Base-by-base conservation (phyloP, 208 protist genomes). In the Trypanosoma boissoni region DNA sequence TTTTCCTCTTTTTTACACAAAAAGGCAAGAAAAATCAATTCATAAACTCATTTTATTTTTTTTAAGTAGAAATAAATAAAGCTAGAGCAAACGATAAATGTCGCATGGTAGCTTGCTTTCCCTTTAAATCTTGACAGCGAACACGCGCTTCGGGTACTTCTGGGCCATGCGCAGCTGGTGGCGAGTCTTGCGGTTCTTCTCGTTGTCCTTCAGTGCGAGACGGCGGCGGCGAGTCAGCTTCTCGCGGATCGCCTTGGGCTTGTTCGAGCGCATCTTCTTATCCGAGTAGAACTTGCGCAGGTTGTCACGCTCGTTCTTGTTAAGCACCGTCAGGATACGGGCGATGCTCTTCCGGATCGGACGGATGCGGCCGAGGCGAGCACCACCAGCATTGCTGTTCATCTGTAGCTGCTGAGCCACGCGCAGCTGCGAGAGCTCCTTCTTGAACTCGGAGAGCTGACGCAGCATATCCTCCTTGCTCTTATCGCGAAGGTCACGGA, bases 321-420 rank as follows among this genome's bases (percentile, higher is more conserved):
- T 98, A 56, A 99, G 87, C 52, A 99, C 97, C 14, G 98, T 99
- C 67, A 98, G 72, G 43, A 99, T 93, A 69, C 94, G 89, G 20
- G 97, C 98, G 62, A 99, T 96, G 64, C 78, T 91, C 86, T 98
- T 98, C 70, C 97, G 91, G 64, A 98, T 95, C 27, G 94, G 95
- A 74, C 92, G 88, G 71, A 98, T 98, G 73, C 97, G 97, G 57
- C 88, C 80, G 20, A 98, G 76, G 70, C 97, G 98, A 39, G 80
- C 78, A 46, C 93, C 88, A 34, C 78, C 68, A 44, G 84, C 86
- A 51, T 86, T 85, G n/a, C n/a, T n/a, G n/a, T n/a, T n/a, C n/a
- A n/a, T n/a, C n/a, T n/a, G n/a, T 27, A 97, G 92, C 72, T 98
- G 96, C 91, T 99, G 94, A 50, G 92, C 91, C 7, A 98, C 96